Percentiles rank a stretch among this genome's conserved stretches.
Conservation (phyloP, 768 basidiomycete species). For the Mycena alexandri region DNA sequence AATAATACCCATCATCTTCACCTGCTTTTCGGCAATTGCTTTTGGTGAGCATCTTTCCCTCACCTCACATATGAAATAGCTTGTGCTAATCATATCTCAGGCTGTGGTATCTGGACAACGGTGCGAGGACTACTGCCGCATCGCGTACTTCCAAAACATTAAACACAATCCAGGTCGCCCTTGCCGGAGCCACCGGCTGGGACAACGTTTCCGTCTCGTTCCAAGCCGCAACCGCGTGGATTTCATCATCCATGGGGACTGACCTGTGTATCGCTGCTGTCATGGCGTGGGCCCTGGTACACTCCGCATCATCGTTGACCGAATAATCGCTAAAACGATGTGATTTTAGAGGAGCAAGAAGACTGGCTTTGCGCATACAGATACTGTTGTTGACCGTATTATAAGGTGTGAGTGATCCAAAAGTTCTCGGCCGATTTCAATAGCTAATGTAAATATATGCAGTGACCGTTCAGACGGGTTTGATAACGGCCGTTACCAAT, state of each 20-base stretch:
- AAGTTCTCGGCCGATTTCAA: neutral
- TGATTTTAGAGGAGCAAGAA: constrained; percentile 39
- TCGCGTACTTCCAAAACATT: too few relatives aligned
- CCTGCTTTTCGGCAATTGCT: neutral
- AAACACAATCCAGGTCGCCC: too few relatives aligned
- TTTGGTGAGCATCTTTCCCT: too few relatives aligned
- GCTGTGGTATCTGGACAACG: constrained; percentile 56
- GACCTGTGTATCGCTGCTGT: constrained; percentile 56
- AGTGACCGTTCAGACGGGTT: too few relatives aligned
- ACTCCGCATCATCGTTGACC: neutral
- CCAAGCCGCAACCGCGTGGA: constrained; percentile 52
- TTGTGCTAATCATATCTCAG: constrained; percentile 35
- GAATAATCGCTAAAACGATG: neutral
- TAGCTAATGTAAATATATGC: too few relatives aligned
- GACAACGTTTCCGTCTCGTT: constrained; percentile 37
- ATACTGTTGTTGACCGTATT: constrained; percentile 17
- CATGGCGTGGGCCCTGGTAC: constrained; percentile 47
- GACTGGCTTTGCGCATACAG: constrained; percentile 21
- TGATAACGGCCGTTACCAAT: too few relatives aligned
- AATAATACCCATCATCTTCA: neutral
- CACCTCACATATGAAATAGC: too few relatives aligned
- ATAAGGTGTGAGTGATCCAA: constrained; percentile 14
- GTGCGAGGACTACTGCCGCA: neutral
- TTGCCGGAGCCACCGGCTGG: too few relatives aligned
- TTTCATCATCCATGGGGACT: constrained; percentile 54